A percentile compares a stretch with the other conserved stretches of the same genome.
Conservation (phyloP, 176 grass and related monocot genomes). For the Tuctoria greenei region DNA sequence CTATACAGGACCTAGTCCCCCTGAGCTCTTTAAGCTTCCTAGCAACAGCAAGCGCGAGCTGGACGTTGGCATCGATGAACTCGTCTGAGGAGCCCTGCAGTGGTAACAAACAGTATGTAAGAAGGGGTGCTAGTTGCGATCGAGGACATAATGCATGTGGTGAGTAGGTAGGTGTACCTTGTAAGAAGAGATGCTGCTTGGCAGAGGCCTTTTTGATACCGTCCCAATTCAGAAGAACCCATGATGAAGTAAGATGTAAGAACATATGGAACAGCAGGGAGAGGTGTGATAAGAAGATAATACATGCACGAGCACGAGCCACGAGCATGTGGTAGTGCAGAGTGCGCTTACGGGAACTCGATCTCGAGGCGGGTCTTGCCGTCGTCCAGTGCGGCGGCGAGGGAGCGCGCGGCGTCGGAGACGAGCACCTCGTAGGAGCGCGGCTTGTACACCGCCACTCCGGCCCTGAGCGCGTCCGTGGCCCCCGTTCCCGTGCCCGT, state of each 20-base stretch:
- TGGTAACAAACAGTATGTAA: neutral
- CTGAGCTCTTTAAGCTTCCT: conserved; percentile 78
- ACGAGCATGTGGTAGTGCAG: no score
- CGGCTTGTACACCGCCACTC: conserved; percentile 82
- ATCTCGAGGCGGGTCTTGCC: conserved; percentile 86
- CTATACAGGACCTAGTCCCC: conserved; percentile 65
- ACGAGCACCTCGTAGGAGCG: conserved; percentile 88
- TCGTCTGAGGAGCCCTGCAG: conserved; percentile 90
- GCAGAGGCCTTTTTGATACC: conserved; percentile 54
- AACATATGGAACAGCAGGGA: conserved; percentile 3
- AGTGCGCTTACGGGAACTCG: conserved; percentile 69
- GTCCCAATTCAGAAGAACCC: conserved; percentile 24
- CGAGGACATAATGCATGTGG: neutral
- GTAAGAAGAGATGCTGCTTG: conserved; percentile 87
- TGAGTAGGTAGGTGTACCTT: conserved; percentile 46
- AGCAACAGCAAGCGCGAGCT: conserved; percentile 77
- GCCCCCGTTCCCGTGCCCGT: conserved; percentile 23
- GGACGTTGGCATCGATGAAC: conserved; percentile 96
- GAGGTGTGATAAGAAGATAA: neutral
- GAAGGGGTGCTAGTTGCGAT: no score
- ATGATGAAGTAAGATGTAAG: neutral
- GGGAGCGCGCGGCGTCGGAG: conserved; percentile 78
- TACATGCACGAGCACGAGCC: no score
- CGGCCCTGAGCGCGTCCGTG: conserved; percentile 33
- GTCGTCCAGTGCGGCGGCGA: conserved; percentile 68